Base-by-base conservation (phyloP, 768 basidiomycete species). In the Boletus barrowsii region DNA sequence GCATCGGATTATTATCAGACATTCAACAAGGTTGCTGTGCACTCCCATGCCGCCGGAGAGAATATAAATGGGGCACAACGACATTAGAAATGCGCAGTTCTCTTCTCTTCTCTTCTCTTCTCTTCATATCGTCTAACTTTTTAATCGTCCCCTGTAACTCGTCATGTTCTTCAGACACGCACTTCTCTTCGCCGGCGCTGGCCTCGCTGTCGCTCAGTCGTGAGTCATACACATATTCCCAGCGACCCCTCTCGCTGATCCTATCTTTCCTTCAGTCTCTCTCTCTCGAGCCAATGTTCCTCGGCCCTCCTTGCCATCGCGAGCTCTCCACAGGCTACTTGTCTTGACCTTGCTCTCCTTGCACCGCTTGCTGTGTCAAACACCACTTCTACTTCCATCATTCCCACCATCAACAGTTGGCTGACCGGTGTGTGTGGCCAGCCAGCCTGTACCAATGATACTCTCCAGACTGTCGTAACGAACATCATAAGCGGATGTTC, bases 381-480 rank as follows among this genome's bases (percentile, higher is more conserved):
- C 37, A 61, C 68, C 4, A 57, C 47, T 30, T 60, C 52, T 22
- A 63, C 68, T 13, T 77, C 76, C 0, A 39, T 78, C 48, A 62
- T 78, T 33, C 57, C 67, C 2, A 69, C 82, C 13, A 59, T 89
- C 51, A 73, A 86, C 68, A 76, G 49, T 39, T 91, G 88, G 88
- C 68, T 88, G 45, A 75, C 69, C 0, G 79, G 78, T 44, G 36
- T 86, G 48, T 88, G 87, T 65, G 58, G 75, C 17, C 70, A 72
- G 43, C 70, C 70, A 4, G 66, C 80, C 10, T 89, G 88, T 66
- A 79, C 74, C 60, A 86, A 90, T 56, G 70, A 69, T 18, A 83
- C 86, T 0, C 74, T 91, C 10, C 68, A 83, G 18, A 62, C 72
- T 2, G 73, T 88, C 42, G 79, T 83, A 9, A 62, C 72, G 30